Evolutionary conservation across 2,329 filamentous ascomycete species (phyloP).

Genomic region (Fonsecaea pugnacius): DNA sequence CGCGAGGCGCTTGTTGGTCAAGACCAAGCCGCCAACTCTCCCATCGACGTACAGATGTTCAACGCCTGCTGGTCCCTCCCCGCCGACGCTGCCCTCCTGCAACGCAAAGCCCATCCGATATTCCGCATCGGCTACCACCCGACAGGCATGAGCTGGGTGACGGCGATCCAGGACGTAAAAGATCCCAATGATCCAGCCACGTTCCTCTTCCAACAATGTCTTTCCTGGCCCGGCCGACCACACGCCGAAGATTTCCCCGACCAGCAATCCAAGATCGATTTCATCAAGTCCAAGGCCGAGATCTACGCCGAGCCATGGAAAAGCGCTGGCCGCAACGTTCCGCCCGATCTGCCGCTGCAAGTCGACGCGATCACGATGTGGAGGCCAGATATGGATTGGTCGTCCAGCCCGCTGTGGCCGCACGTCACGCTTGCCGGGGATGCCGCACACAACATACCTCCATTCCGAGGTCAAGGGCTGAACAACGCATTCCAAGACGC

Average conservation of each 20-base stretch:
- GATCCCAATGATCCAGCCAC: constrained; percentile 27
- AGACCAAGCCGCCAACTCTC: constrained; percentile 8
- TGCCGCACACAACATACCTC: constrained; percentile 66
- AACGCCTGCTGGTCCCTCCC: constrained; percentile 21
- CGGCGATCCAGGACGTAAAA: constrained; percentile 18
- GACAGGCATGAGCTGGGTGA: constrained; percentile 8
- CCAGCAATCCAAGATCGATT: constrained; percentile 24
- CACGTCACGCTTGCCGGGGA: constrained; percentile 60
- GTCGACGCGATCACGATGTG: constrained; percentile 33
- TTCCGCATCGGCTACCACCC: constrained; percentile 30
- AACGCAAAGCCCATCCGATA: constrained; percentile 30
- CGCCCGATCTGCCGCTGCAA: constrained; percentile 28
- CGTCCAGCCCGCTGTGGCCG: constrained; percentile 34
- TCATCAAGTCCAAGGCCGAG: constrained; percentile 29
- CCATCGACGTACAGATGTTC: constrained; percentile 22
- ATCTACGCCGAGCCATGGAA: constrained; percentile 22
- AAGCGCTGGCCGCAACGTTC: constrained; percentile 20
- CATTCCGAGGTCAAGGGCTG: constrained; percentile 63
- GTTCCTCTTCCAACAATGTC: constrained; percentile 24
- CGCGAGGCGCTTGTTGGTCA: constrained; percentile 22
- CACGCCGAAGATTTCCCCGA: constrained; percentile 20
- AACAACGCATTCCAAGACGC: constrained; percentile 63
- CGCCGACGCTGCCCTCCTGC: constrained; percentile 28
- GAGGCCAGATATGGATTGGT: constrained; percentile 35
- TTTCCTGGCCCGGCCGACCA: constrained; percentile 24